Conservation (phyloP, 2,329 filamentous ascomycete genomes). For the Aspergillus versicolor region DNA sequence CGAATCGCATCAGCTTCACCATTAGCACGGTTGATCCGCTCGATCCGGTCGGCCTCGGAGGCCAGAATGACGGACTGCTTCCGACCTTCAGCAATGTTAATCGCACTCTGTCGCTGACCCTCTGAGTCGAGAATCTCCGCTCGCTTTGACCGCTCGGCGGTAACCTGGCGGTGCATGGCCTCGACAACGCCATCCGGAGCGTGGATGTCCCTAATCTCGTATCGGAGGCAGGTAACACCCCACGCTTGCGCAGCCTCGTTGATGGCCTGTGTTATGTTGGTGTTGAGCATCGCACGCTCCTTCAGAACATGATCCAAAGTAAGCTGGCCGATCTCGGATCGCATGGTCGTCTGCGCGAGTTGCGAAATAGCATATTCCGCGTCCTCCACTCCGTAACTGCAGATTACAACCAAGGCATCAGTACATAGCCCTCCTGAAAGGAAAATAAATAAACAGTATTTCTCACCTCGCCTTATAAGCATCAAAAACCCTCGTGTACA, state of each 20-base stretch:
- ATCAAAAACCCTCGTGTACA: conserved; percentile 95
- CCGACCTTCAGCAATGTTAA: conserved; percentile 97
- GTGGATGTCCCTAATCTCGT: conserved; percentile 98
- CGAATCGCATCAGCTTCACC: conserved; percentile 94
- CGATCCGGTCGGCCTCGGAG: conserved; percentile 83
- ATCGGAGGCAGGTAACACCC: conserved; percentile 93
- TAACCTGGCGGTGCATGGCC: conserved; percentile 98
- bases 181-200: conserved; percentile 89
- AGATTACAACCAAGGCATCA: neutral
- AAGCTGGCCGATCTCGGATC: conserved; percentile 94
- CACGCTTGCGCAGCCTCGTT: conserved; percentile 96
- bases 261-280: conserved; percentile 97
- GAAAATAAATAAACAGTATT: neutral
- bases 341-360: conserved; percentile 97
- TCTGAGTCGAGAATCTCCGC: conserved; percentile 97
- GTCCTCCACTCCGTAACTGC: conserved; percentile 94
- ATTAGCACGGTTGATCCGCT: conserved; percentile 88
- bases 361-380: conserved; percentile 98
- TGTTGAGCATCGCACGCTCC: conserved; percentile 92
- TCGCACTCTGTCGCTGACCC: conserved; percentile 92
- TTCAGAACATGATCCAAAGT: conserved; percentile 97
- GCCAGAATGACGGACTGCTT: conserved; percentile 97
- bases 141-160: conserved; percentile 93
- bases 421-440: neutral
- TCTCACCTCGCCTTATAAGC: conserved; percentile 91